Base-by-base conservation (phyloP, 2,329 filamentous ascomycete species). In the Penicillium sp. region DNA sequence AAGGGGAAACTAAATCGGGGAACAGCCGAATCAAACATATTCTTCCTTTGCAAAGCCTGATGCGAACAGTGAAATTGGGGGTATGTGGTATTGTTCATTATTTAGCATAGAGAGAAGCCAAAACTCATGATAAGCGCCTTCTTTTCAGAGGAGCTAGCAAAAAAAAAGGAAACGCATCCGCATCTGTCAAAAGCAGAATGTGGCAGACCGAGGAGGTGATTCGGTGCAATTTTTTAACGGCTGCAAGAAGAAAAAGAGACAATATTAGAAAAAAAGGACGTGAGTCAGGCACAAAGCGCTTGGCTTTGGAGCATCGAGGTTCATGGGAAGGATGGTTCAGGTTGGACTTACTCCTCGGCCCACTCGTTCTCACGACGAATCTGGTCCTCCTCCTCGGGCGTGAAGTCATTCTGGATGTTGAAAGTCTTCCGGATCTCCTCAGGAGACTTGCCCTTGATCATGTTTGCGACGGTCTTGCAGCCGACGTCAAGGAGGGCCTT, bases 371-470 rank as follows among this genome's bases (percentile, higher is more conserved):
- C 88, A 4, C 88, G 82, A 48, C 88, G 85, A 56, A 93, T 98
- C 79, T 98, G 93, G 67, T 98, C 93, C 73, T 98, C 93, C 75
- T 98, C 93, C 73, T 98, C 93, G 2, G 91, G 89, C 0, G 93
- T 97, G 75, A 98, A 98, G 71, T 98, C 93, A 64, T 98, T 98
- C 65, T 94, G 93, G 65, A 98, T 98, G 76, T 98, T 98, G 78
- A 98, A 98, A 0, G 93, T 98, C 80, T 97, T 98, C 44, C 93
- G 88, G 64, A 98, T 98, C 77, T 98, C 93, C 70, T 98, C 93
- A 3, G 93, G 93, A 0, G 90, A 95, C 80, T 98, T 98, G 75
- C 93, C 93, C 86, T 98, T 98, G 79, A 98, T 98, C 93, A 98
- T 98, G 76, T 98, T 98, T 53, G 93, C 93, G 12, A 98, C 93